Conservation (phyloP, 805 yeast species). For the Yamadazyma sp. region DNA sequence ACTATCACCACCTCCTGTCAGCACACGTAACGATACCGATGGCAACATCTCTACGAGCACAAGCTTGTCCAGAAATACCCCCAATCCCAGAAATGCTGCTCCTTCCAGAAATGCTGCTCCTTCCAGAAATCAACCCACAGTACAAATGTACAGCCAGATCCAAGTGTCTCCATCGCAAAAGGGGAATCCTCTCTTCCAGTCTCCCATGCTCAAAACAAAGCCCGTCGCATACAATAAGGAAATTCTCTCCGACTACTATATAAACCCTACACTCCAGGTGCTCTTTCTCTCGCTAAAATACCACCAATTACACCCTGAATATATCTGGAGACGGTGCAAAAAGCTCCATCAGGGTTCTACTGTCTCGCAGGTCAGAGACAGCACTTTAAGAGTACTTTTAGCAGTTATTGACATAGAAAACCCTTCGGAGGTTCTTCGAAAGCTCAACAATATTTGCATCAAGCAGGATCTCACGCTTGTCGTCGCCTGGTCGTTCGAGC, state of each 20-base stretch:
- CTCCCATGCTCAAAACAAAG: constrained; percentile 47
- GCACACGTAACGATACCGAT: not conserved
- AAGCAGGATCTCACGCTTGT: constrained; percentile 50
- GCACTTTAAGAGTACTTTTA: constrained; percentile 52
- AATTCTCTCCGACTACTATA: constrained; percentile 60
- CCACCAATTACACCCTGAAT: constrained; percentile 76
- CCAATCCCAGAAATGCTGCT: not conserved
- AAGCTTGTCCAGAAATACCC: not conserved
- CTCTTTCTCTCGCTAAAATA: constrained; percentile 68
- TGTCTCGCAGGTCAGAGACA: constrained; percentile 29
- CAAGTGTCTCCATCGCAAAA: constrained; percentile 65
- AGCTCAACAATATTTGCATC: constrained; percentile 47
- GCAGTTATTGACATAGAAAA: constrained; percentile 67
- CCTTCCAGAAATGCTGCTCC: not conserved
- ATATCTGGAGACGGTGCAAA: constrained; percentile 55
- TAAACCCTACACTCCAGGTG: constrained; percentile 55
- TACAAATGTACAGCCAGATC: constrained; percentile 26
- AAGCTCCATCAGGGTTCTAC: constrained; percentile 41
- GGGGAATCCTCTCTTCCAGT: constrained; percentile 67
- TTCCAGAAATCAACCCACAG: constrained; percentile 2
- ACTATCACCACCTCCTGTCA: not conserved
- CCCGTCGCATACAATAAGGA: constrained; percentile 56
- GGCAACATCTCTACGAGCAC: too few species aligned
- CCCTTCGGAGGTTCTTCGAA: constrained; percentile 48
- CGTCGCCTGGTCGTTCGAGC: constrained; percentile 53